Percentiles rank a stretch among this genome's conserved stretches.
Evolutionary conservation across 2,329 filamentous ascomycete species (phyloP).

Genomic region (Raffaelea deltoideospora): DNA sequence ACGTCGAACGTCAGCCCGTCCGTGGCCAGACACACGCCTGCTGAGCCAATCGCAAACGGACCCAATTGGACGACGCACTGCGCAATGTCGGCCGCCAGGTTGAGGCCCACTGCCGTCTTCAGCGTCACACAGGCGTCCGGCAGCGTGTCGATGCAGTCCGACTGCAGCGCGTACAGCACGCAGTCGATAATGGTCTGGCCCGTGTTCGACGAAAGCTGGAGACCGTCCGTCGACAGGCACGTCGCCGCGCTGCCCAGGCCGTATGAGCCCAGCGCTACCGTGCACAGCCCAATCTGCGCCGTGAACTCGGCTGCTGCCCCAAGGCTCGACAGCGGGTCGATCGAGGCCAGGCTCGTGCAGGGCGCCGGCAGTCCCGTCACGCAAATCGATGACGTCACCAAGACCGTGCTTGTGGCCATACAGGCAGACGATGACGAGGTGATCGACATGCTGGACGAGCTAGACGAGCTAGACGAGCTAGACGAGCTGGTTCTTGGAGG

Average conservation of each 20-base stretch:
- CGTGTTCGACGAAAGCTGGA: neutral
- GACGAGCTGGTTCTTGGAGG: no score
- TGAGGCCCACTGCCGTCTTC: neutral
- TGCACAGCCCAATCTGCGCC: neutral
- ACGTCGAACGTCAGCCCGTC: neutral
- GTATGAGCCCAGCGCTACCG: neutral
- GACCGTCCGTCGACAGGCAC: neutral
- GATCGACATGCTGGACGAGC: neutral
- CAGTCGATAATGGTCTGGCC: constrained; percentile 6
- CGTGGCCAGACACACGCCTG: constrained; percentile 4
- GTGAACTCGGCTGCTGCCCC: no score
- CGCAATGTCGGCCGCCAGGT: constrained; percentile 1
- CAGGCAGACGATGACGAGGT: neutral
- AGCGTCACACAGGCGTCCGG: constrained; percentile 4
- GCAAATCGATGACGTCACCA: no score
- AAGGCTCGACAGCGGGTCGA: neutral
- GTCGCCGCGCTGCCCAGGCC: neutral
- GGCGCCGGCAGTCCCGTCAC: neutral
- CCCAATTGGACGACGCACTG: constrained; percentile 6
- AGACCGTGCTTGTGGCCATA: no score
- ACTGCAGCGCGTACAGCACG: neutral
- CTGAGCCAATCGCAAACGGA: constrained; percentile 6
- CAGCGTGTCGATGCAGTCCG: constrained; percentile 2
- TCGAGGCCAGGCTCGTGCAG: neutral
- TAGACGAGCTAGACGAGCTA: neutral